Conservation (phyloP, 1,284 basidiomycete species). For the Anthracocystis setariae region DNA sequence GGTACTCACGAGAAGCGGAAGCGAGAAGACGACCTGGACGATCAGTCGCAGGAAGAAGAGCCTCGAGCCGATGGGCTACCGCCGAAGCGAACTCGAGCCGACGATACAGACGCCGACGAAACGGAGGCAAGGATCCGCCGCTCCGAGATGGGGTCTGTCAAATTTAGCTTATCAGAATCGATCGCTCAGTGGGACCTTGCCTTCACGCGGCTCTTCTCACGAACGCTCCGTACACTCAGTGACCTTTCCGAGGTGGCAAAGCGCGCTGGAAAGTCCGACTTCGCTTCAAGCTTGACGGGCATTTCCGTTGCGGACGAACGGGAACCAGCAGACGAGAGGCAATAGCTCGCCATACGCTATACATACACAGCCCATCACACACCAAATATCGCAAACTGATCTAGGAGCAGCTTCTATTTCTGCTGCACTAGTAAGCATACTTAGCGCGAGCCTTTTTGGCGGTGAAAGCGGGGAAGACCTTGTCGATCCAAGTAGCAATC, state of each 20-base stretch:
- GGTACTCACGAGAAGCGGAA: slow-evolving; percentile 23
- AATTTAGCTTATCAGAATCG: slow-evolving; percentile 29
- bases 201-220: slow-evolving; percentile 46
- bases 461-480: slow-evolving; percentile 35
- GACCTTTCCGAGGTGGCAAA: slow-evolving; percentile 32
- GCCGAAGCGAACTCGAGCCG: slow-evolving; percentile 22
- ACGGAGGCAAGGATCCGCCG: slow-evolving; percentile 27
- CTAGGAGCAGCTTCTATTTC: neutral
- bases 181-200: slow-evolving; percentile 49
- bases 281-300: slow-evolving; percentile 15
- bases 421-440: slow-evolving; percentile 31
- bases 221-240: slow-evolving; percentile 45
- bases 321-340: slow-evolving; percentile 17
- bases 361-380: no score
- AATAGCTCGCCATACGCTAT: no score
- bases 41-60: slow-evolving; percentile 2
- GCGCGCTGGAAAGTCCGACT: slow-evolving; percentile 11
- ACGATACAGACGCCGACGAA: slow-evolving; percentile 13
- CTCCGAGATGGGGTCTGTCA: slow-evolving; percentile 40
- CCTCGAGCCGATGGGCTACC: slow-evolving; percentile 24
- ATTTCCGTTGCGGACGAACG: slow-evolving; percentile 34
- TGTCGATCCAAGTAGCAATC: slow-evolving; percentile 39
- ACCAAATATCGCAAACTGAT: no score
- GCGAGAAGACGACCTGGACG: slow-evolving; percentile 9
- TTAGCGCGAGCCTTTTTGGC: slow-evolving; percentile 33